Percentiles rank a stretch among this genome's conserved stretches.
These are phyloP conservation scores for Tetrapyrgos nigripes DNA, from an alignment of 1,284 basidiomycete species.

Conservation along the genomic window DNA sequence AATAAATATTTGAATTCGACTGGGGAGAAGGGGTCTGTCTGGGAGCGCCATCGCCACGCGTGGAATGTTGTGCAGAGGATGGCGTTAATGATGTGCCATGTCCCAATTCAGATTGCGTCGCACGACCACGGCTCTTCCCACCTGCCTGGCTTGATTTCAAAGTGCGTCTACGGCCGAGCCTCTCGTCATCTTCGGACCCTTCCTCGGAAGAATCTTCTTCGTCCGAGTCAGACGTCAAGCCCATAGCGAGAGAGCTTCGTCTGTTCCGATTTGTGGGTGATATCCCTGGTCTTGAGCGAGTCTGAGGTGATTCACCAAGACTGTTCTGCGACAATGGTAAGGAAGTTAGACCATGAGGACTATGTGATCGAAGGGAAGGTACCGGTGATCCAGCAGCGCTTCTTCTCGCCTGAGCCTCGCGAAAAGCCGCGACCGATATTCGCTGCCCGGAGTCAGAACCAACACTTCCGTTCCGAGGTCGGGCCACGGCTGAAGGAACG, in stretches of 20 bases:
- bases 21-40: constrained; percentile 15
- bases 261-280: constrained; percentile 22
- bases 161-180: neutral
- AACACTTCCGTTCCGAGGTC: constrained; percentile 61
- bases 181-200: constrained; percentile 15
- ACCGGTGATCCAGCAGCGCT: constrained; percentile 67
- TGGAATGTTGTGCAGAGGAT: neutral
- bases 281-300: neutral
- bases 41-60: neutral
- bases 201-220: constrained; percentile 20
- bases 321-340: constrained; percentile 13
- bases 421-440: constrained; percentile 79
- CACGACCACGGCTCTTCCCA: constrained; percentile 6
- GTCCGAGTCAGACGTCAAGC: constrained; percentile 10
- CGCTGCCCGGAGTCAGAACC: constrained; percentile 72
- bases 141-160: neutral
- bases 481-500: constrained; percentile 36
- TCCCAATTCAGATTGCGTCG: constrained; percentile 47
- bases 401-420: constrained; percentile 74
- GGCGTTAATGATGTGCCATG: constrained; percentile 35
- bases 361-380: constrained; percentile 54
- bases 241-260: constrained; percentile 8
- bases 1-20: constrained; percentile 37
- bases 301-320: neutral
- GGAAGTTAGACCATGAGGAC: constrained; percentile 37